phyloP scores from a whole-genome alignment of 805 yeast species.

The Barnettozyma wickerhamii region DNA sequence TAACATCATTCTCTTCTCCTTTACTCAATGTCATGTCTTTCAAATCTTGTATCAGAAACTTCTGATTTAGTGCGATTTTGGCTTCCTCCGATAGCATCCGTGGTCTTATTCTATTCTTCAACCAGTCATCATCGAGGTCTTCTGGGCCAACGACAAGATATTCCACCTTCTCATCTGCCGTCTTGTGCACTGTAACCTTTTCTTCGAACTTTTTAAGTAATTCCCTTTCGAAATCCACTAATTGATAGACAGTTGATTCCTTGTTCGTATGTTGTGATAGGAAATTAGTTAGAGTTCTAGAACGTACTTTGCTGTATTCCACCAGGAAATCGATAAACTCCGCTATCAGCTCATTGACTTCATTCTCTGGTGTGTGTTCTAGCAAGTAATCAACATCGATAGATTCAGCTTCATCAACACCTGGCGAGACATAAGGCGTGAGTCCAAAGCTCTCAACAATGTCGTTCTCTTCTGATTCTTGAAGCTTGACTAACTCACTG shows the following conservation, averaged over 20 bases:
- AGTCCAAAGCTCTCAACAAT: conserved; percentile 18
- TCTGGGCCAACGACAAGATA: conserved; percentile 17
- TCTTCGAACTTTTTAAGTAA: conserved; percentile 9
- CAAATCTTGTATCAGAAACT: conserved; percentile 6
- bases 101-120: conserved; percentile 20
- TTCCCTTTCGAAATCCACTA: conserved; percentile 17
- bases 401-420: conserved; percentile 12
- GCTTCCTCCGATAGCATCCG: conserved; percentile 13
- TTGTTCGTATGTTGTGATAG: background rate
- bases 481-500: conserved; percentile 13
- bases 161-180: conserved; percentile 14
- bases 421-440: conserved; percentile 18
- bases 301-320: conserved; percentile 14
- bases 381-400: conserved; percentile 13
- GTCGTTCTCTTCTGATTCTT: conserved; percentile 20
- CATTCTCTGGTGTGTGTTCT: conserved; percentile 16
- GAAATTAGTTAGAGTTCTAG: conserved; percentile 3
- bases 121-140: conserved; percentile 24
- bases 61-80: conserved; percentile 9
- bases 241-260: conserved; percentile 15
- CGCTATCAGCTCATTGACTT: conserved; percentile 17
- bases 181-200: background rate
- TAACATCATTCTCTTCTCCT: conserved; percentile 8
- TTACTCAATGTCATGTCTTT: conserved; percentile 6
- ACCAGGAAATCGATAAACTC: conserved; percentile 18